Percentiles rank a stretch among this genome's conserved stretches.
These are phyloP conservation scores for Cercospora sp. DNA, from an alignment of 2,329 filamentous ascomycete genomes.

Conservation along the genomic window DNA sequence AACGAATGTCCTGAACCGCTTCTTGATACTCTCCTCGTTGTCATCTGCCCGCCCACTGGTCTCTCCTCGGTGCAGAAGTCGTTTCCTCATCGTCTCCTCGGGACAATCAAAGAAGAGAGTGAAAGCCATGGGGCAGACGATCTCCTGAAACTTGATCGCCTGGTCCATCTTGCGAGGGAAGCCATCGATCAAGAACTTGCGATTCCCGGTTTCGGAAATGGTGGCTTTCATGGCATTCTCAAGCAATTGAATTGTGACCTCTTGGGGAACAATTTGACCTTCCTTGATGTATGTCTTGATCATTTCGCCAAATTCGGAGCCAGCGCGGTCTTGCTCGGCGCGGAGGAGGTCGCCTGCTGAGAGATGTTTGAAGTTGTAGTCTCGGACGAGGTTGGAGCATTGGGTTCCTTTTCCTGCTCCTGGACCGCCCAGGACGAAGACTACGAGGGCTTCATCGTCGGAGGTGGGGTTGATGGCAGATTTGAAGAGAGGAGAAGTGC, in stretches of 20 bases:
- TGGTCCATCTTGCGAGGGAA: conserved; percentile 98
- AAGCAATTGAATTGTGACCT: conserved; percentile 89
- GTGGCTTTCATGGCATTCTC: conserved; percentile 86
- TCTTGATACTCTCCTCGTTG: conserved; percentile 92
- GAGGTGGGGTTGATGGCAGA: conserved; percentile 41
- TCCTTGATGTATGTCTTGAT: conserved; percentile 94
- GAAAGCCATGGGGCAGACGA: conserved; percentile 78
- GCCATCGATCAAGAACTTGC: conserved; percentile 74
- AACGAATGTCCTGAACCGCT: conserved; percentile 90
- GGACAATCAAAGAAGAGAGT: conserved; percentile 95
- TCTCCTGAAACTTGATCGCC: conserved; percentile 87
- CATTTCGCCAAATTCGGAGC: conserved; percentile 85
- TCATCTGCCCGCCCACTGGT: conserved; percentile 90
- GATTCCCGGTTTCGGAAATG: conserved; percentile 59
- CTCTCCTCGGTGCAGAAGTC: conserved; percentile 85
- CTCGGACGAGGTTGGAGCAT: conserved; percentile 79
- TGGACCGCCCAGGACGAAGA: conserved; percentile 95
- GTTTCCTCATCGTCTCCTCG: conserved; percentile 80
- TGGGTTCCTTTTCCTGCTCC: conserved; percentile 97
- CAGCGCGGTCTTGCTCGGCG: conserved; percentile 84
- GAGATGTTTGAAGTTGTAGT: conserved; percentile 90
- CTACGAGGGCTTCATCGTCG: conserved; percentile 71
- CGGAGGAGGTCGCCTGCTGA: conserved; percentile 91
- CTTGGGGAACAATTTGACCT: conserved; percentile 97
- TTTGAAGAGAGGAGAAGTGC: conserved; percentile 73